These are phyloP conservation scores for Aspergillus cavernicola DNA, from an alignment of 495 filamentous ascomycete species.

Conservation along the genomic window DNA sequence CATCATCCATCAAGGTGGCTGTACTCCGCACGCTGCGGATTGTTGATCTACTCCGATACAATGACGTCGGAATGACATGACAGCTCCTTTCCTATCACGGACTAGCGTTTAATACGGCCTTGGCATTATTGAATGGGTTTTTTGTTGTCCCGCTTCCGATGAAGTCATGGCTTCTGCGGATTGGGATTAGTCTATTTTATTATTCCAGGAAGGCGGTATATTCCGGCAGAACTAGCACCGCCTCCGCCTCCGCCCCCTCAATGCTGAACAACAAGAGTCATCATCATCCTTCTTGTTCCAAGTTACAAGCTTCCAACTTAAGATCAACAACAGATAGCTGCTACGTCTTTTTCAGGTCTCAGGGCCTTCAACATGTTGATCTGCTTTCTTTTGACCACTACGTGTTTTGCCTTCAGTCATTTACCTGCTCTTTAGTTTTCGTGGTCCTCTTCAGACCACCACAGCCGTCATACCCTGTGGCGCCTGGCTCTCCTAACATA, in stretches of 20 bases:
- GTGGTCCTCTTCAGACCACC: constrained; percentile 2
- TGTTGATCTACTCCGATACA: no score
- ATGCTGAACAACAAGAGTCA: neutral
- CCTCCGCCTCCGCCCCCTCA: neutral
- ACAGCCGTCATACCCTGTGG: neutral
- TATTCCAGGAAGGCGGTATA: neutral
- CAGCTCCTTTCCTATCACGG: neutral
- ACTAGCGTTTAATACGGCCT: no score
- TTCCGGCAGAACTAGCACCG: neutral
- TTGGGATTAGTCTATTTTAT: neutral
- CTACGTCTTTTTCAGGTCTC: constrained; percentile 9
- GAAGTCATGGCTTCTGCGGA: neutral
- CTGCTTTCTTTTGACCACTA: neutral
- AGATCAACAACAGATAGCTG: neutral
- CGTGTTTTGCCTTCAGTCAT: neutral
- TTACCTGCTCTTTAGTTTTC: constrained; percentile 1
- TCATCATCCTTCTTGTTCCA: no score
- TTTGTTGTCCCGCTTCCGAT: neutral
- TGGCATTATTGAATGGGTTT: no score
- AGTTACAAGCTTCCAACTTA: no score
- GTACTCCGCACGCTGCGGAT: no score
- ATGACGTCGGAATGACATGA: neutral
- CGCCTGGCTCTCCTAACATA: neutral
- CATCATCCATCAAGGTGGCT: no score
- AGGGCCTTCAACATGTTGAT: constrained; percentile 20